Percentiles rank a stretch among this genome's conserved stretches.
Evolutionary conservation across 2,329 filamentous ascomycete genomes (phyloP).

Genomic region (Trichoderma gracile): DNA sequence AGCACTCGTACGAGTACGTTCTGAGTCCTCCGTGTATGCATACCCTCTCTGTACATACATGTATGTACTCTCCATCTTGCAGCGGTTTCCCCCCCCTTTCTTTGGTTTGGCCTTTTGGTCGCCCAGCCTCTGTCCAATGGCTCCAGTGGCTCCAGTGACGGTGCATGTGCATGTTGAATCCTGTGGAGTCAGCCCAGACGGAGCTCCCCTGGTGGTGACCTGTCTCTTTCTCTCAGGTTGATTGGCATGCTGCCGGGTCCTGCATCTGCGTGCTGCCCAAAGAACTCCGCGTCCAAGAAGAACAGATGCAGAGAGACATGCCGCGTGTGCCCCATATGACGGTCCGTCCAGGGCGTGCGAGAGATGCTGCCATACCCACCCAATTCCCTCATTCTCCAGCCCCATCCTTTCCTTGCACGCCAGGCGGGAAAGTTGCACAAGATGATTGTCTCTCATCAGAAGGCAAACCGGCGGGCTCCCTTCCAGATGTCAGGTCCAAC

Average conservation of each 20-base stretch:
- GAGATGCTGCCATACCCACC: neutral
- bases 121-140: neutral
- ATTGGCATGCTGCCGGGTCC: neutral
- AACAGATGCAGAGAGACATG: neutral
- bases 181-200: neutral
- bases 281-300: neutral
- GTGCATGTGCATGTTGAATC: neutral
- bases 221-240: neutral
- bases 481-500: neutral
- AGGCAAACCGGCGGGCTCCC: neutral
- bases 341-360: neutral
- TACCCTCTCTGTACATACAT: neutral
- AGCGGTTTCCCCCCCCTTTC: too few species aligned
- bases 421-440: neutral
- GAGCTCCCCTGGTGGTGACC: neutral
- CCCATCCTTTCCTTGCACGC: neutral
- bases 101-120: neutral
- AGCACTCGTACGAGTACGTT: neutral
- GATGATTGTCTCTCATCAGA: neutral
- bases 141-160: neutral
- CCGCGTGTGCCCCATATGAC: constrained; percentile 5
- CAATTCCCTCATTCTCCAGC: neutral
- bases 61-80: constrained; percentile 9
- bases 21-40: neutral
- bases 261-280: neutral